Conservation (phyloP, 2,329 filamentous ascomycete species). For the Penicillium sp. region DNA sequence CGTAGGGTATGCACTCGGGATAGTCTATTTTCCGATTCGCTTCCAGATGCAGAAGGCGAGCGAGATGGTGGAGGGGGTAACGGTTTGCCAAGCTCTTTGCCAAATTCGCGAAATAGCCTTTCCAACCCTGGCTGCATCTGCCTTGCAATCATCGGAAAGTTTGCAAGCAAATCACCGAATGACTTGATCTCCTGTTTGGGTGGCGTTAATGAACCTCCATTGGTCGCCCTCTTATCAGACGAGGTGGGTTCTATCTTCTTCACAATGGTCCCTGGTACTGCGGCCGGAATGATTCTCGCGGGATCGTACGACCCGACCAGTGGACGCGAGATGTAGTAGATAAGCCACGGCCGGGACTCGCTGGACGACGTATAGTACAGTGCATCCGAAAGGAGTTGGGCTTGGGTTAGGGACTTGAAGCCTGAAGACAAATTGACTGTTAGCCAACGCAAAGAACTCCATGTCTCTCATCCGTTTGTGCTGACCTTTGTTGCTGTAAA, state of each 20-base stretch:
- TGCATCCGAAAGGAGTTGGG: slow-evolving; percentile 79
- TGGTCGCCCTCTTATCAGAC: slow-evolving; percentile 27
- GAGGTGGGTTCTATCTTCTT: slow-evolving; percentile 28
- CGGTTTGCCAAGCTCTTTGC: slow-evolving; percentile 79
- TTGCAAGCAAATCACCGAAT: slow-evolving; percentile 85
- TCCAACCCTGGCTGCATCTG: slow-evolving; percentile 96
- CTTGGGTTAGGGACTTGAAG: slow-evolving; percentile 89
- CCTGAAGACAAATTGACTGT: slow-evolving; percentile 39
- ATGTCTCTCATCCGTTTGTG: background rate
- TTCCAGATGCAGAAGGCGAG: slow-evolving; percentile 59
- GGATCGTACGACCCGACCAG: slow-evolving; percentile 83
- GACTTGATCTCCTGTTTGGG: slow-evolving; percentile 86
- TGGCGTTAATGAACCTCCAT: slow-evolving; percentile 42
- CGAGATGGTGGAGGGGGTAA: slow-evolving; percentile 70
- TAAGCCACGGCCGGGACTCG: slow-evolving; percentile 89
- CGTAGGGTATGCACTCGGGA: slow-evolving; percentile 39
- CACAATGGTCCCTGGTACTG: slow-evolving; percentile 51
- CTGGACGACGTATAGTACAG: slow-evolving; percentile 89
- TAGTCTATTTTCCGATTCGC: slow-evolving; percentile 33
- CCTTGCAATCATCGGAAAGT: slow-evolving; percentile 92
- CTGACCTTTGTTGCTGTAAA: slow-evolving; percentile 95
- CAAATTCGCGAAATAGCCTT: slow-evolving; percentile 86
- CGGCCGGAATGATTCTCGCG: slow-evolving; percentile 69
- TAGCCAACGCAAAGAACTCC: slow-evolving; percentile 1
- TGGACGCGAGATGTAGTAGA: slow-evolving; percentile 93